Percentiles rank a stretch among this genome's conserved stretches.
Conservation (phyloP, 2,329 filamentous ascomycete genomes). For the Anthostomella pinea region DNA sequence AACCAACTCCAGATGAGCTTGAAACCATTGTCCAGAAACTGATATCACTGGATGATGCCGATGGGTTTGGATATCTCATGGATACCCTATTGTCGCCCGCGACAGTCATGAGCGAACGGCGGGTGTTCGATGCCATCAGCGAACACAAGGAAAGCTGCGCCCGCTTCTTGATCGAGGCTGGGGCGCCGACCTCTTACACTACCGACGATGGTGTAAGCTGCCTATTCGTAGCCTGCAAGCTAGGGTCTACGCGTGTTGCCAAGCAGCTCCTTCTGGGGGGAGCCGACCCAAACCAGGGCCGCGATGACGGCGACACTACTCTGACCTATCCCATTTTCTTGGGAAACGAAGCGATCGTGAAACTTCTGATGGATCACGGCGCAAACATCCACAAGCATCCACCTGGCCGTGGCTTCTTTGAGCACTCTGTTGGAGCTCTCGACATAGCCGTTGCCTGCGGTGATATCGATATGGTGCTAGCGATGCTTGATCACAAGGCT, state of each 20-base stretch:
- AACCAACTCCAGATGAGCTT: background rate
- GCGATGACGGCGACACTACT: background rate
- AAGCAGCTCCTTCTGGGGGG: constrained; percentile 14
- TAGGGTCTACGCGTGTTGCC: background rate
- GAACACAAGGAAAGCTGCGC: constrained; percentile 6
- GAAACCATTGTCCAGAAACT: background rate
- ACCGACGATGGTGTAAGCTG: constrained; percentile 3
- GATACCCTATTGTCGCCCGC: background rate
- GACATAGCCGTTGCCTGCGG: constrained; percentile 12
- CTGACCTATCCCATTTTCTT: constrained; percentile 3
- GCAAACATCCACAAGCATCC: constrained; percentile 13
- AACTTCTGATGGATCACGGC: constrained; percentile 17
- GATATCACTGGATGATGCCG: background rate
- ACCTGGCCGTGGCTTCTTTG: background rate
- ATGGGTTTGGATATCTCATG: constrained; percentile 5
- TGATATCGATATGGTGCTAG: background rate
- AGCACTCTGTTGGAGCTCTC: constrained; percentile 6
- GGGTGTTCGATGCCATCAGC: no score
- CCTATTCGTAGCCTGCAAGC: constrained; percentile 11
- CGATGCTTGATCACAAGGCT: constrained; percentile 7
- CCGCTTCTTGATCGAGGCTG: constrained; percentile 11
- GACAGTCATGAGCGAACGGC: no score
- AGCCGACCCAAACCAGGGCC: constrained; percentile 17
- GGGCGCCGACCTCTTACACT: constrained; percentile 5
- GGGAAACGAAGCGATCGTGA: constrained; percentile 3